These are phyloP conservation scores for Aspergillus sp. DNA, from an alignment of 2,329 filamentous ascomycete species.

Conservation along the genomic window DNA sequence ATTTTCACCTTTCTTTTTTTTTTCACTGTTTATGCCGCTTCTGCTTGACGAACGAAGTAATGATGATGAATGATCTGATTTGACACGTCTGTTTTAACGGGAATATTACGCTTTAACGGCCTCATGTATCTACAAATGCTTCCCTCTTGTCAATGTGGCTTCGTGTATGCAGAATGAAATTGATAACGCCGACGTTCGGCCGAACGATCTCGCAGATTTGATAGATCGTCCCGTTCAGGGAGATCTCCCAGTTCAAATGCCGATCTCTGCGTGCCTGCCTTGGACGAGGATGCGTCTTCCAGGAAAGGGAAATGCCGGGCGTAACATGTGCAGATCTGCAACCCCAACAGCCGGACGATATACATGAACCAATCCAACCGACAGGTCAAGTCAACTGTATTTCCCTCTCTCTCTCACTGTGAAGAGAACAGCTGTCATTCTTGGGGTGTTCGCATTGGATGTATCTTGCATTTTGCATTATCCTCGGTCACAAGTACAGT, in stretches of 20 bases:
- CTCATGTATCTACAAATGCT: neutral
- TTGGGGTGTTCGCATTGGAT: too few species aligned
- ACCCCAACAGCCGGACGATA: neutral
- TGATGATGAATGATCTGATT: neutral
- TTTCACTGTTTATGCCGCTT: neutral
- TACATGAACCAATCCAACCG: neutral
- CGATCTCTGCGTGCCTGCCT: neutral
- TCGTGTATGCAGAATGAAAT: neutral
- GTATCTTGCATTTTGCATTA: too few species aligned
- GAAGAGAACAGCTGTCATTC: too few species aligned
- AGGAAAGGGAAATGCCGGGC: neutral
- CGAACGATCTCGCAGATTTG: neutral
- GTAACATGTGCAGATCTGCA: too few species aligned
- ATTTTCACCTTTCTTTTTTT: conserved; percentile 4
- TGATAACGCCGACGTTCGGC: neutral
- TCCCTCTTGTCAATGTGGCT: neutral
- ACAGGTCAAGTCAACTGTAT: neutral
- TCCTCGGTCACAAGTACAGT: too few species aligned
- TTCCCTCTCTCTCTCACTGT: too few species aligned
- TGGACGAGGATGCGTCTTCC: neutral
- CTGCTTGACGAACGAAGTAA: neutral
- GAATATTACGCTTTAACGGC: neutral
- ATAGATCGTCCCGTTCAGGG: neutral
- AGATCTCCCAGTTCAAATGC: neutral
- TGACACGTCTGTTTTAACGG: neutral